Base-by-base conservation (phyloP, 148 eudicot species). In the Persicaria tinctoria region DNA sequence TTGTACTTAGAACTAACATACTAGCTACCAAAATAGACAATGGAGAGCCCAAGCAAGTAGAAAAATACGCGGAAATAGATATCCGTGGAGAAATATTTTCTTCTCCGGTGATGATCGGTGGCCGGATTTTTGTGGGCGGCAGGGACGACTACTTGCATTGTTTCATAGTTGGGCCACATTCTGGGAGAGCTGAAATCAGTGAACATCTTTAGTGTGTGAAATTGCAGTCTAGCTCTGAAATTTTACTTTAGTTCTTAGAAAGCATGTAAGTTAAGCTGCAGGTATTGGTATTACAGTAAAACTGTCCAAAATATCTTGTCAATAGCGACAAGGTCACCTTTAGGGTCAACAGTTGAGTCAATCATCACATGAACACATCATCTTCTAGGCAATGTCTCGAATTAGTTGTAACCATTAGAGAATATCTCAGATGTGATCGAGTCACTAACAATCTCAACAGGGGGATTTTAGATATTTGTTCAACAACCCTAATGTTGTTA, bases 81-180 rank as follows among this genome's bases (percentile, higher is more conserved):
- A 87, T 94, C 6, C 56, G 79, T 72, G 98, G 98, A 48, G 90
- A 88, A 72, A 78, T 94, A 71, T 91, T 91, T 79, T 94, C 98
- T 48, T 94, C 98, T 16, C 97, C 97, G 0, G 88, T 94, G 55
- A 90, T 94, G 97, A 81, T 90, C 73, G 93, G 90, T 56, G 98
- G 97, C 63, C 89, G 78, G 79, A 80, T 94, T 75, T 90, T 91
- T 76, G 90, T 94, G 53, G 98, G 98, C 72, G 92, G 97, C 60
- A 90, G 97, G 82, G 98, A 91, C 84, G 97, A 94, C 80, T 85
- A 82, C 80, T 60, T 91, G 78, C 85, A 90, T 68, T 89, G 97
- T 54, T 78, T 91, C 63, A 73, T 76, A 73, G 80, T 82, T 46
- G 84, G 84, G 60, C 79, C 75, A 4, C 14, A 32, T 32, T 32